Evolutionary conservation across 306 rosid genomes (phyloP).

Genomic region (Myrica gale): DNA sequence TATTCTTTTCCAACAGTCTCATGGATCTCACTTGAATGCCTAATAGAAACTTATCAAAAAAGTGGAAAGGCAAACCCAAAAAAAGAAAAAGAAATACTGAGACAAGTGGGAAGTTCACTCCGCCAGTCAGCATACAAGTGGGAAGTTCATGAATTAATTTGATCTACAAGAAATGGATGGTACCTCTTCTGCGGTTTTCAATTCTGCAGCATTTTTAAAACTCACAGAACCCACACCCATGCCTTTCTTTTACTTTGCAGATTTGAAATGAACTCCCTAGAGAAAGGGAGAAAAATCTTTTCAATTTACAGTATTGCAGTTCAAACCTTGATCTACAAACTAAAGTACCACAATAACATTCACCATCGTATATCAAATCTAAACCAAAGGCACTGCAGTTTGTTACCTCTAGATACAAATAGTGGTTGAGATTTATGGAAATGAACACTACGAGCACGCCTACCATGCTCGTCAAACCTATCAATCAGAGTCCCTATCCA

Average conservation of each 20-base stretch:
- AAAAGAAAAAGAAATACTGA: no score
- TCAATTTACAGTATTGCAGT: neutral
- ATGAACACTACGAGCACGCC: slow-evolving; percentile 95
- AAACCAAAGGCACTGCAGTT: slow-evolving; percentile 5
- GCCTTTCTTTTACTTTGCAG: slow-evolving; percentile 83
- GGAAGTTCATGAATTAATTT: no score
- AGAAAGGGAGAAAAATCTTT: slow-evolving; percentile 8
- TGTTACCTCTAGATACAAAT: slow-evolving; percentile 87
- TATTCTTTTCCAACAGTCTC: no score
- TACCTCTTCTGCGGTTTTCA: no score
- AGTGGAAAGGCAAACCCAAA: no score
- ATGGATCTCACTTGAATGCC: no score
- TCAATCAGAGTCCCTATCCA: slow-evolving; percentile 97
- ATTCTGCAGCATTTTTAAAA: no score
- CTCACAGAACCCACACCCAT: slow-evolving; percentile 69
- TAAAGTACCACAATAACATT: neutral
- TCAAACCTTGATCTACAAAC: no score
- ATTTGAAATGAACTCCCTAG: slow-evolving; percentile 63
- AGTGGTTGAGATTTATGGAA: slow-evolving; percentile 95
- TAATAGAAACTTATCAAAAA: no score
- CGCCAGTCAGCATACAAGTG: no score
- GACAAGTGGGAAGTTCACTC: no score
- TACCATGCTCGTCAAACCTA: slow-evolving; percentile 93
- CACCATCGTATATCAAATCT: neutral
- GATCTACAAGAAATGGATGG: no score